Evolutionary conservation across 192 early-diverging fungal species (phyloP).

Genomic region (Radiomyces spectabilis): DNA sequence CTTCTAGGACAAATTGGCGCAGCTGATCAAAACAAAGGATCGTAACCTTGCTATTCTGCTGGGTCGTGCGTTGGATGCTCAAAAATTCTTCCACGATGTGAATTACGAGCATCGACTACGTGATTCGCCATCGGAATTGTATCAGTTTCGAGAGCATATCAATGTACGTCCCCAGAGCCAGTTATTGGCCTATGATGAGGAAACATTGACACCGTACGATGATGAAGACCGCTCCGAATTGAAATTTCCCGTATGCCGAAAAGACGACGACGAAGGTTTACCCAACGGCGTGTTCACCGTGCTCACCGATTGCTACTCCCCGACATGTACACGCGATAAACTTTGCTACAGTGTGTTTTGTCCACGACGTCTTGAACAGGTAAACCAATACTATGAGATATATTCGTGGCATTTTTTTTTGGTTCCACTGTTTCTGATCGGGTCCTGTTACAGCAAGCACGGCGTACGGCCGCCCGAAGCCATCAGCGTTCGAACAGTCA

Average conservation of each 20-base stretch:
- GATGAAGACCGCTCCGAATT: constrained; percentile 5
- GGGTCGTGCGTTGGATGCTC: constrained; percentile 84
- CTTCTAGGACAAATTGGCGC: constrained; percentile 63
- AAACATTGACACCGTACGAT: not conserved
- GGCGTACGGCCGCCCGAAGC: not conserved
- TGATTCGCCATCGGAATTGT: constrained; percentile 78
- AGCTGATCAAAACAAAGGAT: constrained; percentile 76
- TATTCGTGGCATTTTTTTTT: not conserved
- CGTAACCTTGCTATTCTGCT: constrained; percentile 81
- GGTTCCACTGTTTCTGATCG: too few relatives aligned
- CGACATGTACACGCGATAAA: constrained; percentile 74
- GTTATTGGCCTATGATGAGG: not conserved
- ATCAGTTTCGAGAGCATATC: constrained; percentile 59
- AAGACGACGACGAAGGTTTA: constrained; percentile 26
- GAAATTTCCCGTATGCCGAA: constrained; percentile 2
- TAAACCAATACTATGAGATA: not conserved
- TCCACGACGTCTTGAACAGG: constrained; percentile 71
- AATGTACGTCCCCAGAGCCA: constrained; percentile 11
- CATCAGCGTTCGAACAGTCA: constrained; percentile 28
- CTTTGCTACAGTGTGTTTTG: constrained; percentile 89
- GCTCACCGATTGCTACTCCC: constrained; percentile 89
- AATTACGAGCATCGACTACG: constrained; percentile 79
- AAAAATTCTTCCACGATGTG: constrained; percentile 91
- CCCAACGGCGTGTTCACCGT: constrained; percentile 87
- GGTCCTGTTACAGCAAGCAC: constrained; percentile 4